A percentile compares a stretch with the other conserved stretches of the same genome.
These are phyloP conservation scores for Trifolium dubium DNA, from an alignment of 306 rosid genomes.

Conservation along the genomic window DNA sequence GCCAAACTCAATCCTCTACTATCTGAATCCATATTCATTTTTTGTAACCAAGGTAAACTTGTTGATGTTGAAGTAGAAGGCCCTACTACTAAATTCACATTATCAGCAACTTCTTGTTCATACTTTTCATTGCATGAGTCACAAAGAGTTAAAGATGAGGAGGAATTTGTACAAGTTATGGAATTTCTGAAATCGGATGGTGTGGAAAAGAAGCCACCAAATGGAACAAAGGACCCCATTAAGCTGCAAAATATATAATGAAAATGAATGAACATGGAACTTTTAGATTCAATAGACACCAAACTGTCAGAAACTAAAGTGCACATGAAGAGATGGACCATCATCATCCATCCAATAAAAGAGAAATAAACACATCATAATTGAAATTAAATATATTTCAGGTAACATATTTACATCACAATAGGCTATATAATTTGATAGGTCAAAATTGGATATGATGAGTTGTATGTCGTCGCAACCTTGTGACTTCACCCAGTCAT, in stretches of 20 bases:
- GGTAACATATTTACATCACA: constrained; percentile 8
- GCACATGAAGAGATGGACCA: constrained; percentile 36
- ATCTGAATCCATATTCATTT: constrained; percentile 54
- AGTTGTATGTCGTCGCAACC: not conserved
- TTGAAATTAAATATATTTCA: constrained; percentile 13
- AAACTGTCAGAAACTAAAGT: constrained; percentile 52
- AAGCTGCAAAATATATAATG: constrained; percentile 78
- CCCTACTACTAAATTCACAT: constrained; percentile 59
- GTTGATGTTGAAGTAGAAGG: constrained; percentile 46
- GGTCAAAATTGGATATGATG: not conserved
- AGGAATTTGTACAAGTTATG: constrained; percentile 44
- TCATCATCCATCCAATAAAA: constrained; percentile 19
- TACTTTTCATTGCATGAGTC: constrained; percentile 72
- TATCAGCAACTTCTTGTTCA: constrained; percentile 78
- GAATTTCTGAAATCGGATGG: constrained; percentile 62
- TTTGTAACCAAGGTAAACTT: constrained; percentile 65
- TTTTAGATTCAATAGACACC: constrained; percentile 61
- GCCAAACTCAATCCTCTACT: constrained; percentile 59
- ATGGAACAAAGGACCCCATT: constrained; percentile 95
- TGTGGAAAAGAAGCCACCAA: constrained; percentile 85
- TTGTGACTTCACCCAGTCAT: not conserved
- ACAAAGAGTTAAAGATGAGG: constrained; percentile 57
- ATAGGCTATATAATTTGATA: not conserved
- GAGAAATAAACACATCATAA: not conserved
- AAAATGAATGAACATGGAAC: constrained; percentile 43